A percentile compares a stretch with the other conserved stretches of the same genome.
phyloP scores from a whole-genome alignment of 2,329 filamentous ascomycete genomes.

The Claviceps pazoutovae region DNA sequence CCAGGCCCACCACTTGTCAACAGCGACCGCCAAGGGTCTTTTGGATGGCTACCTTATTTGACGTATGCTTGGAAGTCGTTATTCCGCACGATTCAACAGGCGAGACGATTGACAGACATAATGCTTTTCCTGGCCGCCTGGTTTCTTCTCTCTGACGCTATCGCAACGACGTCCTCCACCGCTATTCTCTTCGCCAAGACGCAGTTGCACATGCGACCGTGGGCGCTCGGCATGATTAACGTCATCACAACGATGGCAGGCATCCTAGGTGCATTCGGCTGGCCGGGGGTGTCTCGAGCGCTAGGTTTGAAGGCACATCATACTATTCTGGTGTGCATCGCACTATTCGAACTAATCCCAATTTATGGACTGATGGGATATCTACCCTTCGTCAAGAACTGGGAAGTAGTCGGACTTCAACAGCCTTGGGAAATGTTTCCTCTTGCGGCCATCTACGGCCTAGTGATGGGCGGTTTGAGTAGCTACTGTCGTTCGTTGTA shows the following conservation, averaged over 20 bases:
- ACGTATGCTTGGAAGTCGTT: conserved; percentile 76
- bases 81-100: conserved; percentile 64
- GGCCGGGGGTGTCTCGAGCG: conserved; percentile 62
- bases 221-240: conserved; percentile 81
- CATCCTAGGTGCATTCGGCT: conserved; percentile 77
- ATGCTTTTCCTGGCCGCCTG: conserved; percentile 72
- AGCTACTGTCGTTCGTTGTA: conserved; percentile 87
- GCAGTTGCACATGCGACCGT: conserved; percentile 74
- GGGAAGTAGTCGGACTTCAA: conserved; percentile 75
- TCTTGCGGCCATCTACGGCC: conserved; percentile 76
- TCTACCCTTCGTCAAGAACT: conserved; percentile 59
- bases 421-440: conserved; percentile 96
- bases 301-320: conserved; percentile 64
- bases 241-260: conserved; percentile 79
- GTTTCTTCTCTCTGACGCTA: conserved; percentile 89
- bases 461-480: conserved; percentile 85
- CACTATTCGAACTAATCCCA: conserved; percentile 81
- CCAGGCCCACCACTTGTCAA: conserved; percentile 67
- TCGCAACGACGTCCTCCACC: conserved; percentile 87
- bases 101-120: conserved; percentile 58
- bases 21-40: conserved; percentile 21
- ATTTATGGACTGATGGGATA: conserved; percentile 84
- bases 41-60: conserved; percentile 55
- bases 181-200: conserved; percentile 95
- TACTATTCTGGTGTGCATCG: conserved; percentile 85